Conservation (phyloP, 2,329 filamentous ascomycete species). For the Grosmannia clavigera region DNA sequence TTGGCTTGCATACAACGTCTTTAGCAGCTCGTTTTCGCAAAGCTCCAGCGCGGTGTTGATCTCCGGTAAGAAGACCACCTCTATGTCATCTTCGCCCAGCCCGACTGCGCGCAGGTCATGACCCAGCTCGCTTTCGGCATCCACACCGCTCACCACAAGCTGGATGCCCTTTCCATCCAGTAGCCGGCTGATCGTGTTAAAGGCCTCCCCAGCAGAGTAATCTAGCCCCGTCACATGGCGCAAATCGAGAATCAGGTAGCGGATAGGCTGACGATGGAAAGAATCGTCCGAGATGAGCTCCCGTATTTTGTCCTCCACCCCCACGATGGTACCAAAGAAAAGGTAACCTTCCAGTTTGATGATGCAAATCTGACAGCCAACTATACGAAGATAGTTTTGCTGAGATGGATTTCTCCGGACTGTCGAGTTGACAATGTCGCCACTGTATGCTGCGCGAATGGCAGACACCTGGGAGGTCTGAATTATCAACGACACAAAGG, state of each 20-base stretch:
- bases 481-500: slow-evolving; percentile 81
- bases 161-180: slow-evolving; percentile 65
- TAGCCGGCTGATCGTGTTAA: slow-evolving; percentile 81
- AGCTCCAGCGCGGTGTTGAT: slow-evolving; percentile 88
- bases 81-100: slow-evolving; percentile 58
- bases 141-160: slow-evolving; percentile 72
- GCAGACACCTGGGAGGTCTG: slow-evolving; percentile 85
- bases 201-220: slow-evolving; percentile 91
- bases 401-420: slow-evolving; percentile 86
- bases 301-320: slow-evolving; percentile 80
- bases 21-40: slow-evolving; percentile 88
- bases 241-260: slow-evolving; percentile 81
- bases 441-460: slow-evolving; percentile 80
- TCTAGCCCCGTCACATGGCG: slow-evolving; percentile 84
- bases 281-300: slow-evolving; percentile 70
- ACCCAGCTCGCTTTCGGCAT: slow-evolving; percentile 63
- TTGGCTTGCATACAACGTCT: slow-evolving; percentile 61
- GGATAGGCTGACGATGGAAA: slow-evolving; percentile 67
- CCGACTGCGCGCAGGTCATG: slow-evolving; percentile 73
- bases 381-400: slow-evolving; percentile 71
- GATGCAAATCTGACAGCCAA: slow-evolving; percentile 78
- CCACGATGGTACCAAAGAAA: slow-evolving; percentile 98
- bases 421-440: slow-evolving; percentile 79
- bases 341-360: slow-evolving; percentile 88
- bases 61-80: slow-evolving; percentile 72